These are phyloP conservation scores for Dothideomycetes sp. DNA, from an alignment of 2,329 filamentous ascomycete species.

Conservation along the genomic window DNA sequence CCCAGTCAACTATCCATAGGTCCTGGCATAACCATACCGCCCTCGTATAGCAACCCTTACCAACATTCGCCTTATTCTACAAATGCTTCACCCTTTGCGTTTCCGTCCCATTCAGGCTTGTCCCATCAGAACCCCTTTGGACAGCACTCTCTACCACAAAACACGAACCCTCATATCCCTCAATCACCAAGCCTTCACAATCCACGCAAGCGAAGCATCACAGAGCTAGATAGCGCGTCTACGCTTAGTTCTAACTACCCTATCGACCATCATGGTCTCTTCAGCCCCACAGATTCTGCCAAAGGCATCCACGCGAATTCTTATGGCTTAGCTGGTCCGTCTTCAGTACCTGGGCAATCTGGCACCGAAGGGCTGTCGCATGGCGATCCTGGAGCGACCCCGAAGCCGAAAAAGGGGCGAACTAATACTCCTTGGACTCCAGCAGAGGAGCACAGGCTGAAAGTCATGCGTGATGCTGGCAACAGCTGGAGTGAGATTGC, in stretches of 20 bases:
- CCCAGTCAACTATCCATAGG: conserved; percentile 5
- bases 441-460: conserved; percentile 81
- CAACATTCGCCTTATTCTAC: conserved; percentile 27
- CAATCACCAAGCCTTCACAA: conserved; percentile 17
- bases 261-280: conserved; percentile 14
- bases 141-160: conserved; percentile 31
- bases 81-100: conserved; percentile 17
- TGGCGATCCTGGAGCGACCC: neutral
- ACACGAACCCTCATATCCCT: conserved; percentile 18
- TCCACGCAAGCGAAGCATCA: conserved; percentile 24
- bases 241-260: conserved; percentile 19
- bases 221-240: conserved; percentile 19
- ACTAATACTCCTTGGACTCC: conserved; percentile 99
- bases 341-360: neutral
- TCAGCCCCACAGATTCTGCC: conserved; percentile 12
- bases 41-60: conserved; percentile 8
- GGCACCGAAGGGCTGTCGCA: neutral
- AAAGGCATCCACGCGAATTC: neutral
- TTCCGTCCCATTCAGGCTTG: conserved; percentile 9
- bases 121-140: conserved; percentile 24
- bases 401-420: conserved; percentile 67
- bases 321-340: neutral
- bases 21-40: conserved; percentile 4
- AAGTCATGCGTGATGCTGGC: conserved; percentile 85
- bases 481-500: conserved; percentile 97